Percentiles rank a stretch among this genome's conserved stretches.
Conservation (phyloP, 1,284 basidiomycete genomes). For the Sanghuangporus weigelae region DNA sequence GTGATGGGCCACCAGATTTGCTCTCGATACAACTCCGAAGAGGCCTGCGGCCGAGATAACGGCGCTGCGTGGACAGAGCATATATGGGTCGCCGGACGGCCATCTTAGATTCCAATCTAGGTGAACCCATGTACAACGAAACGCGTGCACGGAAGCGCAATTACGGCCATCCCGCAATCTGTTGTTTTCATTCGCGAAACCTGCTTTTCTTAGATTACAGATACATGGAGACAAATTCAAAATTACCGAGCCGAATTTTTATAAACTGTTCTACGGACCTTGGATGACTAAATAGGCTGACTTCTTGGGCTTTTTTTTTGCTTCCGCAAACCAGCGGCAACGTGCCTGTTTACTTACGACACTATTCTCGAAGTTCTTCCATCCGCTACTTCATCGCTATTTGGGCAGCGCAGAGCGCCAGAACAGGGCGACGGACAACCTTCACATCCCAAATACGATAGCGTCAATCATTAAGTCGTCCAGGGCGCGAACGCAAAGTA, state of each 20-base stretch:
- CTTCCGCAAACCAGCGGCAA: neutral
- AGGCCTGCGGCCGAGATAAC: neutral
- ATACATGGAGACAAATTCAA: neutral
- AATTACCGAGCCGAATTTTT: neutral
- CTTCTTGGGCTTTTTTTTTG: neutral
- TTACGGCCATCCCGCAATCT: slow-evolving; percentile 1
- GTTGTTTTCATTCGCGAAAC: neutral
- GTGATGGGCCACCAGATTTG: slow-evolving; percentile 4
- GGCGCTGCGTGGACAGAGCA: neutral
- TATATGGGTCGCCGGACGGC: neutral
- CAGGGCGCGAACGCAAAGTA: neutral
- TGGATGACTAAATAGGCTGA: neutral
- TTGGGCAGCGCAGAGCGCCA: neutral
- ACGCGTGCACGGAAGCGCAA: neutral
- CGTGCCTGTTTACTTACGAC: neutral
- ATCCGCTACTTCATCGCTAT: neutral
- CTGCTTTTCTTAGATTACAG: neutral
- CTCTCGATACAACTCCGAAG: neutral
- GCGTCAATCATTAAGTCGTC: neutral
- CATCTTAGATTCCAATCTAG: neutral
- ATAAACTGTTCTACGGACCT: neutral
- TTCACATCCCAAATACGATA: neutral
- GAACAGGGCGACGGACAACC: neutral
- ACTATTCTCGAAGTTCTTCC: neutral
- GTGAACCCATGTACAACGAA: neutral